Evolutionary conservation across 179 eudicot genomes (phyloP), one percentile per base, ranked within the genome.

Genomic region (Amaranthus tricolor): DNA sequence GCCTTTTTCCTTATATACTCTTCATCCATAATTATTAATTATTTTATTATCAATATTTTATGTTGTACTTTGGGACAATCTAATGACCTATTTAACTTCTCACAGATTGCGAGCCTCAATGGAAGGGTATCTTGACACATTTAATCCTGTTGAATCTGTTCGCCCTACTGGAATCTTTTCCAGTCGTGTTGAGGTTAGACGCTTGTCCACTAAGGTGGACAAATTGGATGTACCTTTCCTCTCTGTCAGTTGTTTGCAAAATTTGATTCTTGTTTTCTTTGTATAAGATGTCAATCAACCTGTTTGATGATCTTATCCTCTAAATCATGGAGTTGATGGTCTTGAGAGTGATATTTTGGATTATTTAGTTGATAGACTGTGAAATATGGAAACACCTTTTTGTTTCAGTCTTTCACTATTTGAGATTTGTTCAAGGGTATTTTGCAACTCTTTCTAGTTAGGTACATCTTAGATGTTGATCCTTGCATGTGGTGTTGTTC

Each of bases 141-240:
- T 93, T 89, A 88, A 75, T 84, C 98, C 99, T 17, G 77, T 86
- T 65, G 78, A 84, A 31, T 90, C 99, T 48, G 51, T 85, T 67
- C 84, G 90, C 62, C 99, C 99, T 21, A 89, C 83, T 73, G 99
- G 98, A 79, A 89, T 95, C 82, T 95, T 95, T 79, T 82, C 87
- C 53, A 89, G 82, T 62, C 91, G 98, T 64, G 84, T 88, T 21
- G 94, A 91, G 90, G 98, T 94, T 52, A 85, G 87, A 73, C 62
- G 40, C 76, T 10, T 51, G 49, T 58, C 76, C 20, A 66, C 65
- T 53, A 74, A 64, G 71, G 21, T 73, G 17, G 16, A 56, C 70
- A 57, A 51, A 65, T 55, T 66, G 24, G 69, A 47, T 70, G 58
- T 13, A 75, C 52, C 54, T 71, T 65, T 48, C 9, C 19, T 50